Evolutionary conservation across 164 flowering plant species (phyloP).

Genomic region (Dillenia turbinata): DNA sequence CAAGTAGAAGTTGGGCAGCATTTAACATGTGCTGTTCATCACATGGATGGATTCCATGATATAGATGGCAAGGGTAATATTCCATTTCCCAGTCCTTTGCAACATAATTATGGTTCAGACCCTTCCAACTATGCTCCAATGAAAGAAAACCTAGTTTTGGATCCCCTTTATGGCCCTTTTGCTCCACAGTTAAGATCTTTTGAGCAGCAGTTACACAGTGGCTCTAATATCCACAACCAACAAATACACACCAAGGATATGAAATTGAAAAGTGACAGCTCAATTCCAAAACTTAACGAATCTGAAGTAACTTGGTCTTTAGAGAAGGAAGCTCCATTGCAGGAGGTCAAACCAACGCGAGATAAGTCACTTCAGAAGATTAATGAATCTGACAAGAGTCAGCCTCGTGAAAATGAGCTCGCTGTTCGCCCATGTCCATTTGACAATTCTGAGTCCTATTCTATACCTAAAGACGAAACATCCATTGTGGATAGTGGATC

Average conservation of each 20-base stretch:
- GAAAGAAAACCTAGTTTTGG: constrained; percentile 24
- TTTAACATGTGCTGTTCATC: constrained; percentile 19
- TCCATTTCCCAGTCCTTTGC: constrained; percentile 26
- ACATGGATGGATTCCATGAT: constrained; percentile 18
- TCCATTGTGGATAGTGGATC: constrained; percentile 14
- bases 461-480: constrained; percentile 21
- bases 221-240: constrained; percentile 17
- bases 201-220: constrained; percentile 20
- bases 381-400: constrained; percentile 22
- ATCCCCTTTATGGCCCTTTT: constrained; percentile 23
- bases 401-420: constrained; percentile 24
- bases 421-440: constrained; percentile 19
- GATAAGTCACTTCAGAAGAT: constrained; percentile 28
- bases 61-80: constrained; percentile 15
- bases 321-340: constrained; percentile 20
- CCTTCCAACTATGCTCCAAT: constrained; percentile 18
- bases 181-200: constrained; percentile 24
- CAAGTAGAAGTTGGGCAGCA: constrained; percentile 24
- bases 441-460: constrained; percentile 20
- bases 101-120: constrained; percentile 24
- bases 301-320: constrained; percentile 13
- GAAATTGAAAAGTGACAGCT: constrained; percentile 23
- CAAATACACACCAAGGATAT: constrained; percentile 13
- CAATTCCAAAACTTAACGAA: constrained; percentile 9
- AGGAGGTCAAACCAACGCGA: constrained; percentile 34